phyloP scores from a whole-genome alignment of 2,329 filamentous ascomycete species.

The Myriangium duriaei region DNA sequence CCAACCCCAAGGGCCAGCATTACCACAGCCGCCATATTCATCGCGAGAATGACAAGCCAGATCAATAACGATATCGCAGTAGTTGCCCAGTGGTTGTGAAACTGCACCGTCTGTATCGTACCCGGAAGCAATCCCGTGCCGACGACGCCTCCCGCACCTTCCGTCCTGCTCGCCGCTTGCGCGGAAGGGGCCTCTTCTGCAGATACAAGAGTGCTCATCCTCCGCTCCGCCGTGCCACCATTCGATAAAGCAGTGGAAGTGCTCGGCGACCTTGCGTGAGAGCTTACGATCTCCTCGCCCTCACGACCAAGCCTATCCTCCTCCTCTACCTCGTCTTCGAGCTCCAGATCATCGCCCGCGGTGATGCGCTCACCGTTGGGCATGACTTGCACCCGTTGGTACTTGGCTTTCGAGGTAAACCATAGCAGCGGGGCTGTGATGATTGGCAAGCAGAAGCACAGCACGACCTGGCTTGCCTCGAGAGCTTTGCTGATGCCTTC shows the following conservation, averaged over 20 bases:
- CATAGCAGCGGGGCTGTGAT: constrained; percentile 73
- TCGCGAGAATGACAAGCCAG: constrained; percentile 61
- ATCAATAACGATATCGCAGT: constrained; percentile 47
- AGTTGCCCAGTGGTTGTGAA: constrained; percentile 61
- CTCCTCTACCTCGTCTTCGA: constrained; percentile 22
- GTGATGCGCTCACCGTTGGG: constrained; percentile 56
- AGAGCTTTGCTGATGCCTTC: constrained; percentile 58
- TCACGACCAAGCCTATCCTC: constrained; percentile 20
- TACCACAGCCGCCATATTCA: constrained; percentile 69
- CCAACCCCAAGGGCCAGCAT: constrained; percentile 43
- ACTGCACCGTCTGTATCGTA: constrained; percentile 33
- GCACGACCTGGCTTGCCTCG: constrained; percentile 63
- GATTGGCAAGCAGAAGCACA: constrained; percentile 70
- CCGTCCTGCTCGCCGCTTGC: neutral
- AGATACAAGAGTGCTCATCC: constrained; percentile 1
- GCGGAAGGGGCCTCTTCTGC: constrained; percentile 1
- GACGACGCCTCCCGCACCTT: constrained; percentile 6
- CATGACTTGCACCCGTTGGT: constrained; percentile 40
- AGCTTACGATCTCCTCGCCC: neutral
- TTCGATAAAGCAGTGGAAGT: too few relatives aligned
- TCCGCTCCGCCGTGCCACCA: constrained; percentile 2
- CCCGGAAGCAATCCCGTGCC: too few relatives aligned
- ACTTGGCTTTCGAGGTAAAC: constrained; percentile 67
- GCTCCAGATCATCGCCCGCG: neutral
- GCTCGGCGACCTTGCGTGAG: constrained; percentile 11